Percentiles rank a stretch among this genome's conserved stretches.
Conservation (phyloP, 352 stramenopile species). For the Phytophthora fragariaefolia region DNA sequence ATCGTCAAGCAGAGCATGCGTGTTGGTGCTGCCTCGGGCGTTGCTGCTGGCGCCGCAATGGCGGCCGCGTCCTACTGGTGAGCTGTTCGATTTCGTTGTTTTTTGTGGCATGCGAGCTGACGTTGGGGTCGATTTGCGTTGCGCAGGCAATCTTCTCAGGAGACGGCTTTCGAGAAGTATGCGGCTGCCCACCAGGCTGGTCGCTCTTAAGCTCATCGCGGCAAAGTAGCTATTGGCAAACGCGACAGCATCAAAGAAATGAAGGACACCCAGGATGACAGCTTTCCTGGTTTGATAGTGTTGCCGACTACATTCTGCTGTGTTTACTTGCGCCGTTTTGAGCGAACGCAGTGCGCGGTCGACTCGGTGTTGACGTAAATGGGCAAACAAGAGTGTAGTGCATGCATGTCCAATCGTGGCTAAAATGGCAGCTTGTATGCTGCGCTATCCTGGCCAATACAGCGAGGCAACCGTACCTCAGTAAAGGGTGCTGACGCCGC, state of each 20-base stretch:
- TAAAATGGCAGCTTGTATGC: background rate
- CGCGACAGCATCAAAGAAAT: slow-evolving; percentile 29
- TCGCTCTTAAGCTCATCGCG: slow-evolving; percentile 47
- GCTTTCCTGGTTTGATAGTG: slow-evolving; percentile 2
- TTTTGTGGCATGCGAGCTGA: slow-evolving; percentile 19
- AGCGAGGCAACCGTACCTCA: too few species aligned
- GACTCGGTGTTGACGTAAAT: slow-evolving; percentile 24
- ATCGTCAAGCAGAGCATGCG: slow-evolving; percentile 83
- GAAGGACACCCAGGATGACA: slow-evolving; percentile 11
- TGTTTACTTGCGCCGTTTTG: slow-evolving; percentile 10
- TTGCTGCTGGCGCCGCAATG: slow-evolving; percentile 56
- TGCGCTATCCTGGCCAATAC: too few species aligned
- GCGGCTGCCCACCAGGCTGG: slow-evolving; percentile 51
- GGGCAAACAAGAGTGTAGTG: slow-evolving; percentile 20
- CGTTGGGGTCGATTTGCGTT: background rate
- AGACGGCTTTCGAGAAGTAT: slow-evolving; percentile 76
- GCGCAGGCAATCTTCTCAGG: slow-evolving; percentile 51
- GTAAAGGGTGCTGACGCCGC: too few species aligned
- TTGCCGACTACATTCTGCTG: background rate
- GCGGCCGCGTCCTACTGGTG: slow-evolving; percentile 73
- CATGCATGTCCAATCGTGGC: background rate
- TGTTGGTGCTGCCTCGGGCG: slow-evolving; percentile 53
- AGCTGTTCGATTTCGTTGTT: background rate
- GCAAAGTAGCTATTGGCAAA: slow-evolving; percentile 13
- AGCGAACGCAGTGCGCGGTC: background rate